Evolutionary conservation across 345 rosid genomes (phyloP).

Genomic region (Pugionium dolabratum): DNA sequence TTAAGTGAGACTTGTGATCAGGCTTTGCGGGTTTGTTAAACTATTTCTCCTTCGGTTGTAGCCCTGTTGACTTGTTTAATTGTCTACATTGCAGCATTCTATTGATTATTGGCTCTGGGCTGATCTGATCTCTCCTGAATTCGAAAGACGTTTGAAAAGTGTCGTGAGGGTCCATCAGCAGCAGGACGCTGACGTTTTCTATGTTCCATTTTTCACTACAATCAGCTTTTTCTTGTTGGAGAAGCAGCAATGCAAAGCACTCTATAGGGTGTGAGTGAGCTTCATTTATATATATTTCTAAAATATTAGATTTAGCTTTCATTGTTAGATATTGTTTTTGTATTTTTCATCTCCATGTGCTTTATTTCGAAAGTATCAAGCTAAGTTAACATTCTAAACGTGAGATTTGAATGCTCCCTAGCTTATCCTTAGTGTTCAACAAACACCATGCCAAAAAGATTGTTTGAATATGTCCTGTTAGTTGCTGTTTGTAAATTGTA

Average conservation of each 20-base stretch:
- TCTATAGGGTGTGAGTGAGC: constrained; percentile 96
- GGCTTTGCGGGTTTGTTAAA: constrained; percentile 1
- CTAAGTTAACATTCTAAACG: too few relatives aligned
- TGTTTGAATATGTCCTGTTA: not conserved
- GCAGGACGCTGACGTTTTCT: constrained; percentile 79
- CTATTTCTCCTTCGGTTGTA: not conserved
- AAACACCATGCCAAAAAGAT: too few relatives aligned
- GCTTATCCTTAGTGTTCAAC: too few relatives aligned
- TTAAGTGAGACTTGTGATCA: not conserved
- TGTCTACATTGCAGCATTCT: constrained; percentile 57
- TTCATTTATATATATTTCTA: constrained; percentile 12
- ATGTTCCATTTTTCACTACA: constrained; percentile 80
- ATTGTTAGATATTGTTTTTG: not conserved
- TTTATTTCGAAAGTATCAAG: too few relatives aligned
- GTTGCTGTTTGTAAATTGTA: not conserved
- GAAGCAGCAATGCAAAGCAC: constrained; percentile 89
- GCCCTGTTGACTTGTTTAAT: not conserved
- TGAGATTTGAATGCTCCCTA: too few relatives aligned
- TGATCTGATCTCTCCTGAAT: constrained; percentile 70
- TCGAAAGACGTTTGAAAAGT: constrained; percentile 68
- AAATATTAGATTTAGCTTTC: not conserved
- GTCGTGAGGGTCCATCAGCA: constrained; percentile 68
- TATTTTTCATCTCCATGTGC: too few relatives aligned
- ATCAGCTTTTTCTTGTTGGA: constrained; percentile 88
- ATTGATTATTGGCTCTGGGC: constrained; percentile 92